Evolutionary conservation across 352 stramenopile species (phyloP).

Genomic region (Globisporangium paroecandrum): DNA sequence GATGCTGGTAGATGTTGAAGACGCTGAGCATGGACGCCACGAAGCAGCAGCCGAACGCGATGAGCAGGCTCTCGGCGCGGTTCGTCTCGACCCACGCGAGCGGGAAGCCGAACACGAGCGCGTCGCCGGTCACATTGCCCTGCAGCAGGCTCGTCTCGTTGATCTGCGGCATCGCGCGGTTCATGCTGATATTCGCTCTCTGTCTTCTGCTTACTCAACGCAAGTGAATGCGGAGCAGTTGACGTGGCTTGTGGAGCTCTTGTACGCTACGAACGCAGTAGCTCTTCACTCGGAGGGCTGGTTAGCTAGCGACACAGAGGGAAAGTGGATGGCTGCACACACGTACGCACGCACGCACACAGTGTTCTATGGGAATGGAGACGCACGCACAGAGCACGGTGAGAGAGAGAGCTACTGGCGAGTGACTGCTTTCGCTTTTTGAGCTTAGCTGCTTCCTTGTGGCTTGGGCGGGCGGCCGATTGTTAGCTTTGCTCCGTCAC

Average conservation of each 20-base stretch:
- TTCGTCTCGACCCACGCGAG: constrained; percentile 77
- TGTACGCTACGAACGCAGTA: neutral
- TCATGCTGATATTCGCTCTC: constrained; percentile 3
- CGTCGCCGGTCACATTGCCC: constrained; percentile 67
- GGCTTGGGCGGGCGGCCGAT: neutral
- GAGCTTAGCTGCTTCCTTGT: neutral
- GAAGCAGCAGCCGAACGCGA: constrained; percentile 57
- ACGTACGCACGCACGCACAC: neutral
- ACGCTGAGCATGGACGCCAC: constrained; percentile 58
- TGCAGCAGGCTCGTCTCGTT: constrained; percentile 67
- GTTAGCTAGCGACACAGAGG: neutral
- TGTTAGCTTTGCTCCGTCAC: neutral
- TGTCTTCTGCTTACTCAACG: neutral
- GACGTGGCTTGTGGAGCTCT: neutral
- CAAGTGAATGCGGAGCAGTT: neutral
- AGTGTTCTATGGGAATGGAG: neutral
- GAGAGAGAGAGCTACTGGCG: neutral
- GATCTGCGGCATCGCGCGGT: constrained; percentile 23
- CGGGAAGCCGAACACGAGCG: constrained; percentile 48
- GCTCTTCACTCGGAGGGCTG: neutral
- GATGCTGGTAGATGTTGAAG: constrained; percentile 86
- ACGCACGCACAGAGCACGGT: neutral
- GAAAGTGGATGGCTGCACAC: neutral
- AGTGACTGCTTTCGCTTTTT: neutral
- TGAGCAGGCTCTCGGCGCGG: constrained; percentile 41